Conservation (phyloP, 1,284 basidiomycete species). For the Erythrobasidium hasegawianum region DNA sequence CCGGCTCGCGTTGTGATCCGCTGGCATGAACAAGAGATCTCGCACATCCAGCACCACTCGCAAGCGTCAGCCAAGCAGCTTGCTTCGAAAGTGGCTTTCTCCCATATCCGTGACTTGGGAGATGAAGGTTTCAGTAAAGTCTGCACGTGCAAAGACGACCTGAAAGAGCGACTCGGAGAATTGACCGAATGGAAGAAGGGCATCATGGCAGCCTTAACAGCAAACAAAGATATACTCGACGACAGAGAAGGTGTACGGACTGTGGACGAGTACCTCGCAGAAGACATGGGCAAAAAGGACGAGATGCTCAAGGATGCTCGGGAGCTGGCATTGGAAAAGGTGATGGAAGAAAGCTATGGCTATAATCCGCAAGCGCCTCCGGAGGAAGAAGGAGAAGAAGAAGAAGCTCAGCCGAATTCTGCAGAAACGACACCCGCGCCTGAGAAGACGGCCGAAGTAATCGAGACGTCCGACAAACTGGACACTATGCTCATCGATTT, state of each 20-base stretch:
- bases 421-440: background rate
- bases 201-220: slow-evolving; percentile 36
- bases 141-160: slow-evolving; percentile 24
- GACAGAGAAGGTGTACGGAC: slow-evolving; percentile 29
- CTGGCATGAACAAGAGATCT: slow-evolving; percentile 19
- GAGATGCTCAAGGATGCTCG: background rate
- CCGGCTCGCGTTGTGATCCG: slow-evolving; percentile 15
- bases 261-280: background rate
- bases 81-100: slow-evolving; percentile 15
- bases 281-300: background rate
- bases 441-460: background rate
- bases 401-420: background rate
- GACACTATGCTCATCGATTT: too few relatives aligned
- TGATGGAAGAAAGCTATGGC: slow-evolving; percentile 13
- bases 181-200: slow-evolving; percentile 19
- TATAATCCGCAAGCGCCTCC: background rate
- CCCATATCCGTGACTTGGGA: background rate
- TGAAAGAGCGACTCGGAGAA: slow-evolving; percentile 27
- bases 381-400: background rate
- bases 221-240: background rate
- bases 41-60: slow-evolving; percentile 15
- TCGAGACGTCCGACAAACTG: too few relatives aligned
- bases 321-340: slow-evolving; percentile 8
- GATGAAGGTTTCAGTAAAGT: background rate
- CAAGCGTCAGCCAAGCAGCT: slow-evolving; percentile 15